A percentile compares a stretch with the other conserved stretches of the same genome.
Evolutionary conservation across 306 rosid species (phyloP).

Genomic region (Myrica gale): DNA sequence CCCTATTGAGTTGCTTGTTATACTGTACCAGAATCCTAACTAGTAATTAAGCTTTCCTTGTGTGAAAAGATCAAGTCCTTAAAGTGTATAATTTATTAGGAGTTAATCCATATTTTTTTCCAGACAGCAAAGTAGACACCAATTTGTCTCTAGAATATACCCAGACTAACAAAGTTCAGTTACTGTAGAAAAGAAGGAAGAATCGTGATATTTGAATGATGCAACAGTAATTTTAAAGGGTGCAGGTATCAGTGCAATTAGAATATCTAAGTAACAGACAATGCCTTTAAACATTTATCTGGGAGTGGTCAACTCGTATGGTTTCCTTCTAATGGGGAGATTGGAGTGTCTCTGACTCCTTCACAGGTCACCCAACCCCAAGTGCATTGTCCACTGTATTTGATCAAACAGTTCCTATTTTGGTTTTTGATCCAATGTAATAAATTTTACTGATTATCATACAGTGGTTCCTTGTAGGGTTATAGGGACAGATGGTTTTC

Average conservation of each 20-base stretch:
- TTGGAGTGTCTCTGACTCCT: too few relatives aligned
- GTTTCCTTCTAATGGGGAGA: too few relatives aligned
- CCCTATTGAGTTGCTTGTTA: background rate
- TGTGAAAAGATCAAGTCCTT: background rate
- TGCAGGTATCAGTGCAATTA: too few relatives aligned
- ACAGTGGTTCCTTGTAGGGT: background rate
- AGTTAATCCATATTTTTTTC: background rate
- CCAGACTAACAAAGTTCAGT: too few relatives aligned
- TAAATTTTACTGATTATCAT: background rate
- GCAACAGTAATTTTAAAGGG: too few relatives aligned
- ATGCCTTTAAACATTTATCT: too few relatives aligned
- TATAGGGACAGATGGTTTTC: constrained; percentile 1
- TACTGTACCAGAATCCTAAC: background rate
- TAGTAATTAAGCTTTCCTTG: background rate
- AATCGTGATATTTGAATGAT: too few relatives aligned
- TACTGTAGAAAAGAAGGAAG: too few relatives aligned
- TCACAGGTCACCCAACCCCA: background rate
- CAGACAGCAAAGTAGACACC: background rate
- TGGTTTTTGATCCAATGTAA: background rate
- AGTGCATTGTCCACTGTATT: background rate
- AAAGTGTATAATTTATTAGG: background rate
- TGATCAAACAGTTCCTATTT: background rate
- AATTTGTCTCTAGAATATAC: background rate
- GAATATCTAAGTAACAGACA: too few relatives aligned
- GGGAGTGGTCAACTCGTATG: too few relatives aligned